These are phyloP conservation scores for Agrocybe pediades DNA, from an alignment of 768 basidiomycete species.

Conservation along the genomic window DNA sequence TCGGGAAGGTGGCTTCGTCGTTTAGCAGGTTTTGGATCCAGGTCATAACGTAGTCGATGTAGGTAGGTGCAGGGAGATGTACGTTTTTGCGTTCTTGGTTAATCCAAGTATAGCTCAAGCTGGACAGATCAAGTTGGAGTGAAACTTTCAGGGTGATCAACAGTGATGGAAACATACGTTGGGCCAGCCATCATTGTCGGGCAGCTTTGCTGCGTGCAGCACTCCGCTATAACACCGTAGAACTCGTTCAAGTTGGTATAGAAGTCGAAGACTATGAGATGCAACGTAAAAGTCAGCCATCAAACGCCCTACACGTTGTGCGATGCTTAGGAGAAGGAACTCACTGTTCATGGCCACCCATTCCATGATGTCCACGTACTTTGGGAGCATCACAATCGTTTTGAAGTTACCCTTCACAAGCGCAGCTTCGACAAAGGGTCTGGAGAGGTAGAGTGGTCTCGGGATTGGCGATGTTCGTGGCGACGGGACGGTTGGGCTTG, in stretches of 20 bases:
- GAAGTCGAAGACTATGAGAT: constrained; percentile 86
- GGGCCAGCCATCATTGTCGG: constrained; percentile 92
- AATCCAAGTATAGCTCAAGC: constrained; percentile 97
- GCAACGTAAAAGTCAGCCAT: neutral
- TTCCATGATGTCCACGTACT: constrained; percentile 98
- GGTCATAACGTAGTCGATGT: constrained; percentile 99
- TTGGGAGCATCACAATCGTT: constrained; percentile 93
- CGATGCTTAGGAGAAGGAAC: constrained; percentile 28
- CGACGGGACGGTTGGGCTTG: constrained; percentile 36
- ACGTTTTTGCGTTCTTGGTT: constrained; percentile 93
- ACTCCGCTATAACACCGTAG: constrained; percentile 93
- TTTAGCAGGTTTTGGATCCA: constrained; percentile 97
- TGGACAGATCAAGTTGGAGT: constrained; percentile 27
- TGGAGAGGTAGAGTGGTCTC: constrained; percentile 87
- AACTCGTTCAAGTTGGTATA: constrained; percentile 97
- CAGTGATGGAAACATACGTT: constrained; percentile 54
- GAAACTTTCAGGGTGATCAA: neutral
- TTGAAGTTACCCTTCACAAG: constrained; percentile 98
- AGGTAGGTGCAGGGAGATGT: constrained; percentile 90
- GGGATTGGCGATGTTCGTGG: constrained; percentile 31
- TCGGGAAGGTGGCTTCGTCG: constrained; percentile 91
- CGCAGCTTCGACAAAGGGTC: constrained; percentile 95
- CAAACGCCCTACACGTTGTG: neutral
- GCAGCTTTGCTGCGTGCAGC: constrained; percentile 89
- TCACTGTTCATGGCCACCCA: constrained; percentile 84